Base-by-base conservation (phyloP, 1,139 yeast species). In the Taiozyma sp. region DNA sequence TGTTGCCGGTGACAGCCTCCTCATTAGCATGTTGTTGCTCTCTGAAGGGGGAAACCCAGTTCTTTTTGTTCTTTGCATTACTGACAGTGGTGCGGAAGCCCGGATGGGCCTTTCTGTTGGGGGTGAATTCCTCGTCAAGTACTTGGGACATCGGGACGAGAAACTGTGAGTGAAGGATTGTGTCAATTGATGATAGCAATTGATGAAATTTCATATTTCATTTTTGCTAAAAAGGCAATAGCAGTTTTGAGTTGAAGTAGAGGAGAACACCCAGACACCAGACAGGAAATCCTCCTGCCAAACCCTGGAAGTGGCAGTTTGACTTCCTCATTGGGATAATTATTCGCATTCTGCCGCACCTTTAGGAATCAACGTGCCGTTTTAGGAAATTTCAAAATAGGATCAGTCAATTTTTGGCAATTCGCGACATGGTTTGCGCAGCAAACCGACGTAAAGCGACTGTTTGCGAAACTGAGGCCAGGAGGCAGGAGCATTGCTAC, bases 21-120 rank as follows among this genome's bases (percentile, higher is more conserved):
- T 50, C 50, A 43, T 32, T 29, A 3, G 47, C 38, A 32, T 43
- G 44, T 22, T 24, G 43, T n/a, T 43, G 57, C 34, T 66, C 62
- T 64, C 82, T 73, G 55, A 78, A 78, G n/a, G 82, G 82, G 6
- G 82, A 76, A 22, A 75, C 74, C 82, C 82, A 78, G 10, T 71
- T 68, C 39, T 71, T 66, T 44, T 71, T 54, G 19, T 56, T 56
- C 44, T 56, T 57, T 16, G 55, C 59, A 12, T 51, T 48, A 43
- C 55, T 51, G 45, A 60, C 53, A 3, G 60, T 56, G 47, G 51
- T 47, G 40, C 62, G 59, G 50, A 60, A 57, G 19, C 41, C 41
- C 24, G 41, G 14, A 38, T 19, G 41, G 41, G 41, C 10, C 41
- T 38, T 38, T 38, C 41, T 19, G 23, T 38, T 27, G 16, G 41